Base-by-base conservation (phyloP, 306 rosid species). In the Trifolium subterraneum region DNA sequence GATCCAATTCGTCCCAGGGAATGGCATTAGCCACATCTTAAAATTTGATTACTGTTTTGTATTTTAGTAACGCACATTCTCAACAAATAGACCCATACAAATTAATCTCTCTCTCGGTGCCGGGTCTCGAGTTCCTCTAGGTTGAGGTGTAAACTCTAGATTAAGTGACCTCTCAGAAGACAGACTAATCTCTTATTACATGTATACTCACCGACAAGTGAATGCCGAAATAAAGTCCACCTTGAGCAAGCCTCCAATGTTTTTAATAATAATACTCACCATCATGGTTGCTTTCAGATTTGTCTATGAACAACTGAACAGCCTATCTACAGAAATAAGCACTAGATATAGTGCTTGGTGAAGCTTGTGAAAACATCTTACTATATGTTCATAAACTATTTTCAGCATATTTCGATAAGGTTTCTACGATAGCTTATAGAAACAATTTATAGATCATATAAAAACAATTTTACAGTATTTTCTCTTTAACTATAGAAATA, bases 41-140 rank as follows among this genome's bases (percentile, higher is more conserved):
- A 19, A 1, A 16, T 51, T n/a, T 51, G 5, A 3, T 8, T 7
- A 35, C 35, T 35, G 38, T 35, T 35, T 35, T 35, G 7, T 35
- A 6, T 35, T 6, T 1, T 1, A 36, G 39, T 61, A 35, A 61
- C 11, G 44, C 44, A 14, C 66, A 61, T 31, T 61, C 15, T 61
- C 66, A 35, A 61, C 44, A 61, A 60, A 61, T 61, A 35, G 66
- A 33, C 47, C 68, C 47, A 35, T 35, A 38, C 11, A 36, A 64
- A 22, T 36, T 64, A 36, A 38, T 18, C 10, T 18, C 4, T 16
- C 4, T 16, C 1, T 29, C 6, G 0, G 0, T 4, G 6, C 33
- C 33, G 33, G 33, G 33, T 29, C 5, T 27, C 33, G 33, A 4
- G 33, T 4, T 29, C 33, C 33, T 29, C 33, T 29, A 29, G 33